A percentile compares a stretch with the other conserved stretches of the same genome.
Evolutionary conservation across 768 basidiomycete species (phyloP).

Genomic region (Lyophyllum semitale): DNA sequence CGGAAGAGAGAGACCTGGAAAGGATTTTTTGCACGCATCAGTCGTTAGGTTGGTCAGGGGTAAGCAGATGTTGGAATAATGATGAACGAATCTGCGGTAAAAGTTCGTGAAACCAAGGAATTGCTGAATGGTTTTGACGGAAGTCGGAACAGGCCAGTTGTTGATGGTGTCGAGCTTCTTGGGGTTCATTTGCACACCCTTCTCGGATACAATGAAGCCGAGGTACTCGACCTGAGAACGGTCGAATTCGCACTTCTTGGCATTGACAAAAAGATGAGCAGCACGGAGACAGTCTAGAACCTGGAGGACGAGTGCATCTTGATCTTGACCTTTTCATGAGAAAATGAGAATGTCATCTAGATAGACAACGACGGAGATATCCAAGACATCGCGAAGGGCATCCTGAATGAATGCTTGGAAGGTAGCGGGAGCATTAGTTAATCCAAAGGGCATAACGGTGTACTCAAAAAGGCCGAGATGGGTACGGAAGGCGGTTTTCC

Average conservation of each 20-base stretch:
- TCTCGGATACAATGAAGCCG: slow-evolving; percentile 33
- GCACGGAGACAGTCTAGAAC: slow-evolving; percentile 30
- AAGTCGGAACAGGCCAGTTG: slow-evolving; percentile 33
- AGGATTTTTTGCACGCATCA: slow-evolving; percentile 11
- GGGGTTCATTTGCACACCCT: slow-evolving; percentile 37
- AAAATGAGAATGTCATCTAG: no score
- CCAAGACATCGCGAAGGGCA: slow-evolving; percentile 37
- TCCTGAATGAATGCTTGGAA: slow-evolving; percentile 47
- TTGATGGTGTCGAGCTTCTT: slow-evolving; percentile 35
- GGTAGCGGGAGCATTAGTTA: slow-evolving; percentile 39
- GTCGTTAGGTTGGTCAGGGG: slow-evolving; percentile 19
- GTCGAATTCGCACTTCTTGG: slow-evolving; percentile 39
- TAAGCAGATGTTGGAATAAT: no score
- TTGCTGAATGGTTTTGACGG: slow-evolving; percentile 30
- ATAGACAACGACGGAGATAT: slow-evolving; percentile 41
- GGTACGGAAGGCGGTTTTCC: slow-evolving; percentile 45
- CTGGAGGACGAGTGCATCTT: slow-evolving; percentile 24
- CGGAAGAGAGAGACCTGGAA: no score
- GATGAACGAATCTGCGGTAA: no score
- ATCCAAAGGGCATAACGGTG: slow-evolving; percentile 38
- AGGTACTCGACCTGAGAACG: slow-evolving; percentile 33
- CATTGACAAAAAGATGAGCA: slow-evolving; percentile 31
- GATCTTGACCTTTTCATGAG: slow-evolving; percentile 29
- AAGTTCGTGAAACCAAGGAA: slow-evolving; percentile 41
- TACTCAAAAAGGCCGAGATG: slow-evolving; percentile 38